Percentiles rank a stretch among this genome's conserved stretches.
Conservation (phyloP, 164 flowering plant genomes). For the Magnolia kwangsiensis region DNA sequence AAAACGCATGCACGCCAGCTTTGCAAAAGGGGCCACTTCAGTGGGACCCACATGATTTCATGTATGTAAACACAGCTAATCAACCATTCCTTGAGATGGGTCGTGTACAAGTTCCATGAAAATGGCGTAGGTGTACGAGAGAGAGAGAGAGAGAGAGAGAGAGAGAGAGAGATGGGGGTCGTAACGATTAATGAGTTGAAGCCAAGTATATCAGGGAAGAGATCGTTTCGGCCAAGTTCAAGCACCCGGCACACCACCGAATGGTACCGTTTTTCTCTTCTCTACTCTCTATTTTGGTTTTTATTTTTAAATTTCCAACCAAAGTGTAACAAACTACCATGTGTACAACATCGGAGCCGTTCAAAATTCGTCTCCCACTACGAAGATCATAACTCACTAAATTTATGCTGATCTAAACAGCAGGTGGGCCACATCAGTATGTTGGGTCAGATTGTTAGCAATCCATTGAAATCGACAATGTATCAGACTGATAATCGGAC, state of each 20-base stretch:
- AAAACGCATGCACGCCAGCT: background rate
- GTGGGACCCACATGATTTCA: conserved; percentile 1
- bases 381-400: background rate
- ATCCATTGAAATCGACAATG: too few species aligned
- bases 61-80: background rate
- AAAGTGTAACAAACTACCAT: background rate
- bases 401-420: too few species aligned
- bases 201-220: conserved; percentile 85
- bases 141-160: conserved; percentile 11
- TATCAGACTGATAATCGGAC: too few species aligned
- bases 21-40: background rate
- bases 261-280: conserved; percentile 45
- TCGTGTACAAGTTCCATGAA: background rate
- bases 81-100: conserved; percentile 9
- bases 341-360: background rate
- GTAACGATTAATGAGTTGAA: conserved; percentile 69
- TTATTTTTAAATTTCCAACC: background rate
- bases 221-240: conserved; percentile 65
- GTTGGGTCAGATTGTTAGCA: too few species aligned
- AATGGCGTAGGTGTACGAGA: background rate
- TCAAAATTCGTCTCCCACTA: background rate
- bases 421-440: too few species aligned
- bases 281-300: background rate
- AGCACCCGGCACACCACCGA: conserved; percentile 73
- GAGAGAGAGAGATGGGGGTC: conserved; percentile 53